These are phyloP conservation scores for Edaphochlamys debaryana DNA, from an alignment of 139 green algal genomes.

Conservation along the genomic window DNA sequence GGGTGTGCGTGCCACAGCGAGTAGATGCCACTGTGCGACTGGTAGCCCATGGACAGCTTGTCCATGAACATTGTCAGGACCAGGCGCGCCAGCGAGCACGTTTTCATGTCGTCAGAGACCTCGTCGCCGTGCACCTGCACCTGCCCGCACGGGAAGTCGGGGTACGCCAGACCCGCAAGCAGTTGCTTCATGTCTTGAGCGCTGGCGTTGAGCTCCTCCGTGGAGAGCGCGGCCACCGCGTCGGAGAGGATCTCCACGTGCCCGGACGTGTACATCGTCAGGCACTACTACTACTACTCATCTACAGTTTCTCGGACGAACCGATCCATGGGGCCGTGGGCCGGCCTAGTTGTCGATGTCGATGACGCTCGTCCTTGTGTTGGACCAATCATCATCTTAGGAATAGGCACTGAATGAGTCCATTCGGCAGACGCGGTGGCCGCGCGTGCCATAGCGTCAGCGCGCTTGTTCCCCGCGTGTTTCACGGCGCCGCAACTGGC, in stretches of 20 bases:
- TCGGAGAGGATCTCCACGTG: background rate
- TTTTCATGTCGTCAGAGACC: background rate
- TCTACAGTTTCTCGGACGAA: too few species aligned
- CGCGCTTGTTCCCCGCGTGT: too few species aligned
- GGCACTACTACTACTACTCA: too few species aligned
- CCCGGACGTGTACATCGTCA: background rate
- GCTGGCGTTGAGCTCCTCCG: background rate
- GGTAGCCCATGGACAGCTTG: background rate
- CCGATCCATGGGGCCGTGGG: too few species aligned
- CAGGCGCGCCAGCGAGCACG: background rate
- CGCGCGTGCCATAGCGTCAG: too few species aligned
- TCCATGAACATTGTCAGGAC: background rate
- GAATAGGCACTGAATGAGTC: too few species aligned
- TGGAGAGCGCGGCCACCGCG: background rate
- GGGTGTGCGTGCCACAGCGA: background rate
- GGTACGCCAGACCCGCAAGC: background rate
- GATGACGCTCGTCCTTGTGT: too few species aligned
- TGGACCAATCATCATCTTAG: too few species aligned
- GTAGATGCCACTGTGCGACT: background rate
- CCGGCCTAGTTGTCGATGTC: too few species aligned
- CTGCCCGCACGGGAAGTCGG: background rate
- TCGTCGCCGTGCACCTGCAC: background rate
- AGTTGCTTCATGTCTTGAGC: background rate
- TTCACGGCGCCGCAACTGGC: too few species aligned
- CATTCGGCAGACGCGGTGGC: too few species aligned